Conservation (phyloP, 1,284 basidiomycete genomes). For the Volvariella surrecta region DNA sequence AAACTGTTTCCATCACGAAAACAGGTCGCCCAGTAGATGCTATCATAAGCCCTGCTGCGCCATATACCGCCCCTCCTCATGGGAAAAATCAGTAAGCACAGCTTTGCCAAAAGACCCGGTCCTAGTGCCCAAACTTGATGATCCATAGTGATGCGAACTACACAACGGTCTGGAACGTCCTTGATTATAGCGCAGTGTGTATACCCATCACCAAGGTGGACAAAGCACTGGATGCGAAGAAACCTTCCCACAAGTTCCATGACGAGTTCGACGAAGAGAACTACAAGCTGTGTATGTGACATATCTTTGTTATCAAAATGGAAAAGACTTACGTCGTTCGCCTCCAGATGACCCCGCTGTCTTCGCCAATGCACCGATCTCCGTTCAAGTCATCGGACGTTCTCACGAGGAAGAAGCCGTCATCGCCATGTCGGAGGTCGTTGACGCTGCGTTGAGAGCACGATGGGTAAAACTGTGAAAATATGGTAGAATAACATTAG, state of each 20-base stretch:
- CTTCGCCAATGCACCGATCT: constrained; percentile 54
- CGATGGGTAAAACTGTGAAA: background rate
- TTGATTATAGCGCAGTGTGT: constrained; percentile 60
- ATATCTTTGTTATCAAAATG: background rate
- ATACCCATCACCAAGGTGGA: constrained; percentile 63
- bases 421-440: constrained; percentile 53
- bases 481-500: background rate
- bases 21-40: constrained; percentile 61
- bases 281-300: constrained; percentile 47
- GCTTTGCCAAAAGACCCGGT: too few species aligned
- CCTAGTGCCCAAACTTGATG: background rate
- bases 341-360: constrained; percentile 47
- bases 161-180: constrained; percentile 57
- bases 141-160: constrained; percentile 35
- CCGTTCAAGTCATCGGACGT: constrained; percentile 61
- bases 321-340: constrained; percentile 8
- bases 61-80: constrained; percentile 47
- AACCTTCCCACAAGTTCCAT: constrained; percentile 33
- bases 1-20: constrained; percentile 34
- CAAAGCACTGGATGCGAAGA: constrained; percentile 34
- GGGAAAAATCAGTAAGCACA: constrained; percentile 32
- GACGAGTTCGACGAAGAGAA: constrained; percentile 35
- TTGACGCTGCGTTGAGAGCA: constrained; percentile 34
- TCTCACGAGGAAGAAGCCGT: constrained; percentile 71
- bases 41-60: constrained; percentile 47